Evolutionary conservation across 192 early-diverging fungal species (phyloP).

Genomic region (Dissophora ornata): DNA sequence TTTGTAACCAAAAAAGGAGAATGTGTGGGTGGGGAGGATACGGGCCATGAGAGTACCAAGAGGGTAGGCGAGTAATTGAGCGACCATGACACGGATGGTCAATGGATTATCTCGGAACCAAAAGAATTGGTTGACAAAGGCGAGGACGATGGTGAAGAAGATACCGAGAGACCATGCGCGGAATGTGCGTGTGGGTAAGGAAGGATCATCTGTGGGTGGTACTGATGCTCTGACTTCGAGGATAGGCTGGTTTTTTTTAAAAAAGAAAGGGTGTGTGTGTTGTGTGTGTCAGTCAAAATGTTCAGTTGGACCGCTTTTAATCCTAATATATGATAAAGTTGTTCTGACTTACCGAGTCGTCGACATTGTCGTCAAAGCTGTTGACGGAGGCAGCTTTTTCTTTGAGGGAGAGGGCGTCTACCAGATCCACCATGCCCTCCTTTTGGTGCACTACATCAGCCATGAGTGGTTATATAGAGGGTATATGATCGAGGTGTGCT

Average conservation of each 20-base stretch:
- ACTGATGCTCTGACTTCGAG: constrained; percentile 78
- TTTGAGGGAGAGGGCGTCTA: constrained; percentile 19
- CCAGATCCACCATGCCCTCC: constrained; percentile 15
- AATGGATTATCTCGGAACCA: constrained; percentile 89
- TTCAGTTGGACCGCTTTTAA: no score
- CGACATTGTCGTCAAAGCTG: constrained; percentile 30
- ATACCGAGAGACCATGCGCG: constrained; percentile 81
- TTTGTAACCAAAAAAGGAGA: constrained; percentile 61
- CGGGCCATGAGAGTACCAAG: constrained; percentile 73
- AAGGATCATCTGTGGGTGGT: constrained; percentile 75
- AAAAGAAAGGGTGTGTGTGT: no score
- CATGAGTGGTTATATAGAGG: no score
- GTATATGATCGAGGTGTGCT: no score
- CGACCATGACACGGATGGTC: constrained; percentile 74
- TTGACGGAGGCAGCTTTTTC: constrained; percentile 30
- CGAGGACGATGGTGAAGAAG: constrained; percentile 69
- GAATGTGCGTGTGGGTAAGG: constrained; percentile 76
- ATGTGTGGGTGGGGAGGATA: constrained; percentile 65
- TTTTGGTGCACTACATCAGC: constrained; percentile 29
- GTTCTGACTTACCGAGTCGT: constrained; percentile 55
- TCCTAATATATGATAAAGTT: background rate
- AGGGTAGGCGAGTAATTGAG: constrained; percentile 81
- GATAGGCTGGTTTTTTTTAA: constrained; percentile 67
- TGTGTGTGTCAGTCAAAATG: no score
- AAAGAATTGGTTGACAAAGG: constrained; percentile 85